Evolutionary conservation across 345 rosid species (phyloP).

Genomic region (Arabidopsis thaliana): TAIR10.1 NC_003071.7:8314001-8314500

Average conservation of each 20-base stretch:
- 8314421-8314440: conserved; percentile 81
- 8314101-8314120: conserved; percentile 69
- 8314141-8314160: conserved; percentile 53
- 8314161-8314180: conserved; percentile 79
- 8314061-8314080: conserved; percentile 1
- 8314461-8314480: conserved; percentile 82
- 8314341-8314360: conserved; percentile 81
- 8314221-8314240: conserved; percentile 87
- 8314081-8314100: conserved; percentile 41
- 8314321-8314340: conserved; percentile 80
- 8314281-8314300: conserved; percentile 70
- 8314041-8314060: conserved; percentile 41
- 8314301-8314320: conserved; percentile 87
- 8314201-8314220: conserved; percentile 87
- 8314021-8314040: conserved; percentile 36
- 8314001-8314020: conserved; percentile 29
- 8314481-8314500: conserved; percentile 76
- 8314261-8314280: conserved; percentile 68
- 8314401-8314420: conserved; percentile 67
- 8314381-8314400: conserved; percentile 83
- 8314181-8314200: conserved; percentile 88
- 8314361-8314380: conserved; percentile 75
- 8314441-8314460: conserved; percentile 83
- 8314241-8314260: conserved; percentile 71
- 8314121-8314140: conserved; percentile 65